Percentiles rank a stretch among this genome's conserved stretches.
Conservation (phyloP, 192 early-diverging fungal species). For the Gamsiella multidivaricata region DNA sequence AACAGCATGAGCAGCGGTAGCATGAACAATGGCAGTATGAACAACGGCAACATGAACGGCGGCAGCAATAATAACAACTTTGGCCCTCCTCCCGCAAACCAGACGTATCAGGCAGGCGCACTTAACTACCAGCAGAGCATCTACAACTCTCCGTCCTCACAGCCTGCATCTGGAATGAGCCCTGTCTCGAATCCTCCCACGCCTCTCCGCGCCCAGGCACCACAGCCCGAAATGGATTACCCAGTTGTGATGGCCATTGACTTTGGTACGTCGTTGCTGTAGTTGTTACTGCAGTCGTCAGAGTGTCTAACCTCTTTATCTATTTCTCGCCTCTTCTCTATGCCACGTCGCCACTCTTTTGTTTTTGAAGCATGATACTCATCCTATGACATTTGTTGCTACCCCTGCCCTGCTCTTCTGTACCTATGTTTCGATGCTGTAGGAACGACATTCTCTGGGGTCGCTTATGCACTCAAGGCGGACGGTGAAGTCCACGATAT, state of each 20-base stretch:
- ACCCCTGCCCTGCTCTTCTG: constrained; percentile 7
- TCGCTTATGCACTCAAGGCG: constrained; percentile 58
- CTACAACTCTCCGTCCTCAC: constrained; percentile 19
- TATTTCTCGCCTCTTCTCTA: not conserved
- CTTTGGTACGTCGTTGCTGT: too few species aligned
- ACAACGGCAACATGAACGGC: not conserved
- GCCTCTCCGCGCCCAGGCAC: constrained; percentile 24
- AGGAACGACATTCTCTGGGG: constrained; percentile 59
- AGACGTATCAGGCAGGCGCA: constrained; percentile 21
- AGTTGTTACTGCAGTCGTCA: too few species aligned
- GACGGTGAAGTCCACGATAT: constrained; percentile 60
- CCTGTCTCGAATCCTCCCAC: constrained; percentile 7
- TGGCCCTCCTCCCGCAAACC: constrained; percentile 14
- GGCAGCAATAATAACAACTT: not conserved
- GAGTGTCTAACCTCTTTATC: not conserved
- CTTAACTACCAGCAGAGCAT: constrained; percentile 43
- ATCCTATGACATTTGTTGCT: constrained; percentile 9
- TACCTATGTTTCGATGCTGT: constrained; percentile 25
- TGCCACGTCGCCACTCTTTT: not conserved
- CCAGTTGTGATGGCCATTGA: constrained; percentile 58
- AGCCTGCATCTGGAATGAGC: constrained; percentile 3
- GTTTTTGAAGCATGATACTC: constrained; percentile 3
- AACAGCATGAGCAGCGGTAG: not conserved
- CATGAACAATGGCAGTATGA: not conserved
- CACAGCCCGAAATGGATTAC: constrained; percentile 41